Percentiles rank a stretch among this genome's conserved stretches.
Evolutionary conservation across 129 eudicot genomes (phyloP).

Genomic region (Arctium minus): DNA sequence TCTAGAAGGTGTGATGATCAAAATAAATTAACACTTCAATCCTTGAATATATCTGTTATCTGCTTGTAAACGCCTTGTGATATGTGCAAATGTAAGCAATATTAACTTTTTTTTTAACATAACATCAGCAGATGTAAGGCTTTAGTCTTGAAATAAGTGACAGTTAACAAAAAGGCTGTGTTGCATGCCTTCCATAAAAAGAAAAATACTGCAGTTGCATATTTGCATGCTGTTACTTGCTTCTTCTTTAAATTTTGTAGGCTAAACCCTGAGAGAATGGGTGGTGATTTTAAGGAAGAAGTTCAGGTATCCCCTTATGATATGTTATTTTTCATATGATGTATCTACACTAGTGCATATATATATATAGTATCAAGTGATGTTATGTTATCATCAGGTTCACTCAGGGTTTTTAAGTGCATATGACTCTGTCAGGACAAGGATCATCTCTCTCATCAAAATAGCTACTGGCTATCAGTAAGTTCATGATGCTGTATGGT

Average conservation of each 20-base stretch:
- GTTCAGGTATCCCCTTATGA: slow-evolving; percentile 54
- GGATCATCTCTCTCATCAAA: slow-evolving; percentile 72
- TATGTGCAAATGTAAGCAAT: background rate
- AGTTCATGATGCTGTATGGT: slow-evolving; percentile 18
- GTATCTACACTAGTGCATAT: background rate
- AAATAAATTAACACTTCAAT: background rate
- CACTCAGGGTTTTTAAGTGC: slow-evolving; percentile 96
- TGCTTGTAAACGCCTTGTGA: background rate
- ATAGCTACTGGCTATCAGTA: slow-evolving; percentile 60
- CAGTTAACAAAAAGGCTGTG: background rate
- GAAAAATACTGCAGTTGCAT: background rate
- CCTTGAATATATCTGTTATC: background rate
- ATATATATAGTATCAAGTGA: background rate
- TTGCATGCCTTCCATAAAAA: background rate
- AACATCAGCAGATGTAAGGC: background rate
- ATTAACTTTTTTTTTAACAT: background rate
- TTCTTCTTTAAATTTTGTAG: slow-evolving; percentile 31
- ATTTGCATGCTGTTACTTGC: background rate
- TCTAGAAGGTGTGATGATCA: background rate
- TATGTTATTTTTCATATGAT: background rate
- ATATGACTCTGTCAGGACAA: slow-evolving; percentile 90
- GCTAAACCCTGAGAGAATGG: slow-evolving; percentile 93
- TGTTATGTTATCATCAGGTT: slow-evolving; percentile 49
- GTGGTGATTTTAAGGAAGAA: slow-evolving; percentile 93
- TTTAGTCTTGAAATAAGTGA: background rate